Percentiles rank a stretch among this genome's conserved stretches.
phyloP scores from a whole-genome alignment of 2,329 filamentous ascomycete species.

The Endothia cerciana region DNA sequence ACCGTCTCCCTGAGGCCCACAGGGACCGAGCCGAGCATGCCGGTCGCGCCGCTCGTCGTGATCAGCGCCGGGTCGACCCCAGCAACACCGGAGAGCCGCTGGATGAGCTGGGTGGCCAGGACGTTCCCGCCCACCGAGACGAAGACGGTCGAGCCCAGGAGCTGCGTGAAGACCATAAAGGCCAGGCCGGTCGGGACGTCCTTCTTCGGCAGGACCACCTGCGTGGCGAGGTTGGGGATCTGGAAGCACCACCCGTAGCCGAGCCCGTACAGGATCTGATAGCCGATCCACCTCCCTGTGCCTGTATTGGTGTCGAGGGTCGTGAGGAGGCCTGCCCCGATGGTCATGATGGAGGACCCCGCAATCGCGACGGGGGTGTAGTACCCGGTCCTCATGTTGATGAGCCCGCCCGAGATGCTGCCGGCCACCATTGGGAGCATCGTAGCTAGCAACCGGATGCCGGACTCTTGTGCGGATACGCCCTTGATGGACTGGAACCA shows the following conservation, averaged over 20 bases:
- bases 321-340: slow-evolving; percentile 42
- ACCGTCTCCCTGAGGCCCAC: slow-evolving; percentile 50
- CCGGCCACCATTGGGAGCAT: slow-evolving; percentile 35
- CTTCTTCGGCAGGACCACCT: slow-evolving; percentile 46
- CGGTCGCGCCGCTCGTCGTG: slow-evolving; percentile 48
- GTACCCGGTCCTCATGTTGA: slow-evolving; percentile 38
- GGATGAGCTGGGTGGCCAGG: slow-evolving; percentile 41
- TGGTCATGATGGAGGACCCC: slow-evolving; percentile 33
- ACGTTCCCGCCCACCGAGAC: slow-evolving; percentile 51
- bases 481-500: slow-evolving; percentile 39
- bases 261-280: slow-evolving; percentile 41
- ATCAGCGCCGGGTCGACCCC: slow-evolving; percentile 40
- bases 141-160: slow-evolving; percentile 50
- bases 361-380: slow-evolving; percentile 40
- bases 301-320: slow-evolving; percentile 38
- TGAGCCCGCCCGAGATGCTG: slow-evolving; percentile 32
- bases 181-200: slow-evolving; percentile 51
- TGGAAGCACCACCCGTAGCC: slow-evolving; percentile 43
- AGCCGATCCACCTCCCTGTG: slow-evolving; percentile 42
- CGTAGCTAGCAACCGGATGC: slow-evolving; percentile 36
- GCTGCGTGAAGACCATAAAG: slow-evolving; percentile 51
- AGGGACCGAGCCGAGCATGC: slow-evolving; percentile 54
- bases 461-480: slow-evolving; percentile 36
- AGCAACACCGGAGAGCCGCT: slow-evolving; percentile 37
- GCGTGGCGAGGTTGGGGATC: slow-evolving; percentile 43